Evolutionary conservation across 2,329 filamentous ascomycete species (phyloP), one percentile per base, ranked within the genome.

Genomic region (Clonostachys chloroleuca): DNA sequence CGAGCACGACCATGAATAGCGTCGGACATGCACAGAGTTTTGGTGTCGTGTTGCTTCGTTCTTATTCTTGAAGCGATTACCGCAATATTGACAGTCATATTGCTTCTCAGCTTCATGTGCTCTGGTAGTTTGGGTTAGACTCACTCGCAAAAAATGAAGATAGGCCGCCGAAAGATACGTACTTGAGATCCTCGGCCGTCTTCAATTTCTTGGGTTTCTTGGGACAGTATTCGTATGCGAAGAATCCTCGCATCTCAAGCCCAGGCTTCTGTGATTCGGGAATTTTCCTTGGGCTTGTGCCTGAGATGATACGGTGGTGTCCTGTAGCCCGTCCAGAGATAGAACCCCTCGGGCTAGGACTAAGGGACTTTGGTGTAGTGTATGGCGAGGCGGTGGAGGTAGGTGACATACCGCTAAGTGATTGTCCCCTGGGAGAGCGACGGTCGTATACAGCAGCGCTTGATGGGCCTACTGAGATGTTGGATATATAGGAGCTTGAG

Each of bases 201-300:
- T 95, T 89, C 59, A 96, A 96, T 61, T 95, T 95, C 68, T 95
- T 96, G 2, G 92, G 92, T 68, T 96, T 96, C 68, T 96, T 96
- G 0, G 91, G 92, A 67, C 92, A 97, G 65, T 92, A 97, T 59
- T 96, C 90, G 68, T 92, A 97, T 68, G 96, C 80, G 53, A 70
- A 74, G 41, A 77, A 75, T 2, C 69, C 74, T 48, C 77, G 75
- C 24, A 73, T 63, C 5, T 63, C 64, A 12, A 20, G 14, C 24
- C 6, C 24, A 13, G 66, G 61, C 58, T 78, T 78, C 41, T 72
- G 64, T n/a, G 74, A 64, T 33, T 81, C 78, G 0, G 65, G 65
- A 16, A 78, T 59, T 54, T 77, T 79, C 34, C 77, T 71, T 2
- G 78, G 75, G 42, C 76, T 78, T 7, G 69, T 67, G 12, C 72